Percentiles rank a stretch among this genome's conserved stretches.
These are phyloP conservation scores for Termitomyces sp. DNA, from an alignment of 768 basidiomycete genomes.

Conservation along the genomic window DNA sequence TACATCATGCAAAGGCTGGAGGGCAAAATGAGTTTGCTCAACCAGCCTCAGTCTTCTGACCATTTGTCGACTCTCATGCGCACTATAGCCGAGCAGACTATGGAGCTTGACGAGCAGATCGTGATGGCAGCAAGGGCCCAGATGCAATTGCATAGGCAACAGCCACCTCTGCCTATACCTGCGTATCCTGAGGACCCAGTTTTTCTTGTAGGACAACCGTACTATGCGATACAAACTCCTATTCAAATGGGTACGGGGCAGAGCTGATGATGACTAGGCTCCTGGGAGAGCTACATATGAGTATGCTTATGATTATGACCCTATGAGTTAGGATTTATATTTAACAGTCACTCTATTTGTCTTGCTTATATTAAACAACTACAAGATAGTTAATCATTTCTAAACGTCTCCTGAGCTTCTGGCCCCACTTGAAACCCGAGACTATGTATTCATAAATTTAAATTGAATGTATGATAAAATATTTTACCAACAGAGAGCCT, in stretches of 20 bases:
- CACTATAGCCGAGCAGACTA: neutral
- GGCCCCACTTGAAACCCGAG: conserved; percentile 11
- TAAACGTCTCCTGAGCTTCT: neutral
- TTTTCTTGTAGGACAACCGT: neutral
- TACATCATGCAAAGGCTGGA: conserved; percentile 7
- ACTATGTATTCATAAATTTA: neutral
- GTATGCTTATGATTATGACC: conserved; percentile 6
- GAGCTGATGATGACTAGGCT: neutral
- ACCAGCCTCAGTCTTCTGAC: conserved; percentile 1
- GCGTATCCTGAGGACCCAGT: neutral
- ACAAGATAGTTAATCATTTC: neutral
- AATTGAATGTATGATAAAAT: neutral
- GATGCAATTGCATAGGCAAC: neutral
- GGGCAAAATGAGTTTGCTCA: conserved; percentile 13
- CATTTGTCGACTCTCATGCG: conserved; percentile 1
- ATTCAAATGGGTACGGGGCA: neutral
- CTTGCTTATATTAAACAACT: neutral
- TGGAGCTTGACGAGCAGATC: conserved; percentile 7
- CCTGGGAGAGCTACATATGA: neutral
- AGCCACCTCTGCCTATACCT: neutral
- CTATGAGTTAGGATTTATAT: neutral
- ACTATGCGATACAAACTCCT: neutral
- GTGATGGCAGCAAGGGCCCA: neutral
- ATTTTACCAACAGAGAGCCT: neutral
- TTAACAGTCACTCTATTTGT: neutral